Percentiles rank a stretch among this genome's conserved stretches.
phyloP scores from a whole-genome alignment of 768 basidiomycete genomes.

The Exidia glandulosa region DNA sequence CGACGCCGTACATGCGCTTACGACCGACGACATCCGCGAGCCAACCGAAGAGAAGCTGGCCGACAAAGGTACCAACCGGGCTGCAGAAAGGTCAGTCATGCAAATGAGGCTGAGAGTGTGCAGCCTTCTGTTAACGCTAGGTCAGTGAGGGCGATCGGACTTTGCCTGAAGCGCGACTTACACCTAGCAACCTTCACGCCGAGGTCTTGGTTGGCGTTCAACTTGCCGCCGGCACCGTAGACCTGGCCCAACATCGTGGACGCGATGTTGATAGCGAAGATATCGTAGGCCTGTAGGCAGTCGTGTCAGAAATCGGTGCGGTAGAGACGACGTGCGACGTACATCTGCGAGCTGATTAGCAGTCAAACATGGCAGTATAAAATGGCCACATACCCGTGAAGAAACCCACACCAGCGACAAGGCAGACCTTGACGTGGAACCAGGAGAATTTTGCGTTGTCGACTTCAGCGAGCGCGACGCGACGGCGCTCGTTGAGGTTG shows the following conservation, averaged over 20 bases:
- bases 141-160: too few species aligned
- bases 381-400: conserved; percentile 89
- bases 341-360: conserved; percentile 4
- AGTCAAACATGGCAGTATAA: not conserved
- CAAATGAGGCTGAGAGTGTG: too few species aligned
- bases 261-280: conserved; percentile 85
- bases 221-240: conserved; percentile 39
- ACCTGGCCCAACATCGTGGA: conserved; percentile 76
- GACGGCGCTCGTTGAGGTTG: conserved; percentile 45
- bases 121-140: too few species aligned
- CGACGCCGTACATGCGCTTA: conserved; percentile 65
- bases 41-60: conserved; percentile 72
- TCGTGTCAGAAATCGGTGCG: not conserved
- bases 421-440: conserved; percentile 74
- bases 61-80: conserved; percentile 63
- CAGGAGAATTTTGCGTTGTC: conserved; percentile 84
- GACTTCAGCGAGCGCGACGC: conserved; percentile 73
- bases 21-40: conserved; percentile 68
- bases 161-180: too few species aligned
- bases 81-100: too few species aligned
- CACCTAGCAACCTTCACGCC: conserved; percentile 71
- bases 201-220: conserved; percentile 56
- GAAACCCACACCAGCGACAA: conserved; percentile 69
- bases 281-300: conserved; percentile 46
- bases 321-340: not conserved